Base-by-base conservation (phyloP, 192 early-diverging fungal genomes). In the Dissophora globulifera region DNA sequence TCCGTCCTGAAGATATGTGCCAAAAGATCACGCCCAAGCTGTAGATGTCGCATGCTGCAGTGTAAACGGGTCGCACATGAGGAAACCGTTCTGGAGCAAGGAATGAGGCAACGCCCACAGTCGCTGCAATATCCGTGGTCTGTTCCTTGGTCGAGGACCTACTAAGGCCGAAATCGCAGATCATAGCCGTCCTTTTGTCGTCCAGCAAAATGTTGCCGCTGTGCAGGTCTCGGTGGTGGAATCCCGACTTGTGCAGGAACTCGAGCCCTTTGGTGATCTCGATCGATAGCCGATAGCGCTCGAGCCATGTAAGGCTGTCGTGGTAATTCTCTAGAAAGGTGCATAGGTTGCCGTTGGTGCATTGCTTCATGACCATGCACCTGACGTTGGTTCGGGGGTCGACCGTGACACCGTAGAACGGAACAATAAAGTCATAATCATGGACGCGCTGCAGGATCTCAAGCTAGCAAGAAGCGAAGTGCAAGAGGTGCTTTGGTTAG, bases 151-250 rank as follows among this genome's bases (percentile, higher is more conserved):
- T 48, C 10, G 67, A 71, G 6, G 58, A 56, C 0, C 64, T 48
- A 62, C 68, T 71, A 12, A 79, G 35, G 0, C 78, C 78, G 48
- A 79, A 79, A 41, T 79, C 78, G 19, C 68, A 71, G 15, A 79
- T 79, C 62, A 79, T 64, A 29, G 78, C 67, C 2, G 61, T 71
- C 51, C 62, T 64, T 30, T 69, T 79, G 45, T 69, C 78, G 35
- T 79, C 78, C 11, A 79, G 32, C 20, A 83, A 51, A 67, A 83
- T 81, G 54, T 83, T 83, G 52, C 79, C 79, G 59, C 72, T 83
- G 54, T 83, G 82, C 2, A 83, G 56, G 40, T 83, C 82, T 11
- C 75, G 50, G 35, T 83, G 82, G 41, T 80, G 67, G 32, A 80
- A 71, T 9, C 79, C 79, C 10, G 71, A 62, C 48, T 78, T 75